Evolutionary conservation across 495 filamentous ascomycete genomes (phyloP).

Genomic region (Echria macrotheca): DNA sequence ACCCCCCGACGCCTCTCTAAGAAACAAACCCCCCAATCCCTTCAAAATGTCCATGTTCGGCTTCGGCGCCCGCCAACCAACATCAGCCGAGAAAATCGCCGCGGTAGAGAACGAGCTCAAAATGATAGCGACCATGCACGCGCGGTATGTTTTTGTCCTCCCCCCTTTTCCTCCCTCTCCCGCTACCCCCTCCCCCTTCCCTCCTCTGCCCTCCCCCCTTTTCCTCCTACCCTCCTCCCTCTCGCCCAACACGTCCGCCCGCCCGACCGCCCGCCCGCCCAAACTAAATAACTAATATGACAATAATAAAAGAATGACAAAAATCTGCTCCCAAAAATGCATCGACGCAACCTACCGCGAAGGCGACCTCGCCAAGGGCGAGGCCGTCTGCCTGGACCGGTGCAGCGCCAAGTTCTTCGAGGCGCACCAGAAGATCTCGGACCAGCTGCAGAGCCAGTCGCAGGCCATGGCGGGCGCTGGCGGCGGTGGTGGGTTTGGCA

Average conservation of each 20-base stretch:
- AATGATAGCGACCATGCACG: slow-evolving; percentile 95
- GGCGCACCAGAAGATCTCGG: slow-evolving; percentile 84
- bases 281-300: too few relatives aligned
- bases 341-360: slow-evolving; percentile 88
- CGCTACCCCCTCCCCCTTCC: not conserved
- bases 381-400: slow-evolving; percentile 94
- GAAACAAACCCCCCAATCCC: slow-evolving; percentile 7
- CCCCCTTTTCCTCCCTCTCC: not conserved
- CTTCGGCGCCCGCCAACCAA: slow-evolving; percentile 82
- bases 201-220: slow-evolving; percentile 7
- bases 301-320: slow-evolving; percentile 80
- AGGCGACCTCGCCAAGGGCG: slow-evolving; percentile 94
- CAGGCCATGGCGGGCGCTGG: slow-evolving; percentile 32
- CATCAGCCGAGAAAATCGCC: slow-evolving; percentile 92
- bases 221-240: not conserved
- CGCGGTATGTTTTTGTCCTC: slow-evolving; percentile 66
- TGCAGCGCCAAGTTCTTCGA: slow-evolving; percentile 98
- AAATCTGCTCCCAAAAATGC: slow-evolving; percentile 89
- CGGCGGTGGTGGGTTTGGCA: slow-evolving; percentile 18
- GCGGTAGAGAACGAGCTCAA: slow-evolving; percentile 91
- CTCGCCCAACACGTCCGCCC: not conserved
- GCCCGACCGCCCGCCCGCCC: not conserved
- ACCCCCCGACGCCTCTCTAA: not conserved
- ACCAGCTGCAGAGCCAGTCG: slow-evolving; percentile 48
- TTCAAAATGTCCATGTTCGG: slow-evolving; percentile 87